Base-by-base conservation (phyloP, 2,329 filamentous ascomycete genomes). In the Gaeumannomyces tritici region DNA sequence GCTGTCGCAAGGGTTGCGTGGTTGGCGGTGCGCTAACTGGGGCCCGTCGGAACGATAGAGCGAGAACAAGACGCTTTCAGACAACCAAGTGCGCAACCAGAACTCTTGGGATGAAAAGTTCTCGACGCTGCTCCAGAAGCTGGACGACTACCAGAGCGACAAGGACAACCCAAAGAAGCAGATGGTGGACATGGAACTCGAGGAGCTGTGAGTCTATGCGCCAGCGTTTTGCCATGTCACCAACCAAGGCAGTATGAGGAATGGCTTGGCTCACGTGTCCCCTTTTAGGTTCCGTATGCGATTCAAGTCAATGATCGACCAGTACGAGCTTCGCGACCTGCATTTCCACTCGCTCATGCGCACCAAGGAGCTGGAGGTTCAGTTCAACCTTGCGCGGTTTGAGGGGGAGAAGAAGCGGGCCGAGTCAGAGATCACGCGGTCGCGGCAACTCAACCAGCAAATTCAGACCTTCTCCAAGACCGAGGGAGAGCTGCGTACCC, bases 401-500 rank as follows among this genome's bases (percentile, higher is more conserved):
- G 95, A 99, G 73, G 87, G 91, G 68, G 90, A 98, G 73, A 91
- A 91, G 75, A 96, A 96, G 74, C 85, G 86, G 57, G 90, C 93
- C 64, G 93, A 98, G 69, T 82, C 83, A 60, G 95, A 99, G 76
- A 80, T 87, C 27, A 83, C 82, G 62, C 89, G 92, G 69, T 90
- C 91, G 63, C 88, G 92, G 65, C 90, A 93, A 66, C 82, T 99
- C 61, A 96, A 95, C 69, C 83, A 87, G 47, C 95, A 99, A 76
- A 92, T 98, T 28, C 91, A 93, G 67, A 96, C 92, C 2, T 97
- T 98, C 73, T 95, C 92, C 47, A 95, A 96, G 75, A 98, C 93
- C 12, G 95, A 99, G 76, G 89, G 90, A 21, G 93, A 98, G 75
- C 82, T 99, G 62, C 83, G 95, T 64, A 96, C 91, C 70, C 95